Evolutionary conservation across 2,329 filamentous ascomycete species (phyloP).

Genomic region (Alternaria sp.): DNA sequence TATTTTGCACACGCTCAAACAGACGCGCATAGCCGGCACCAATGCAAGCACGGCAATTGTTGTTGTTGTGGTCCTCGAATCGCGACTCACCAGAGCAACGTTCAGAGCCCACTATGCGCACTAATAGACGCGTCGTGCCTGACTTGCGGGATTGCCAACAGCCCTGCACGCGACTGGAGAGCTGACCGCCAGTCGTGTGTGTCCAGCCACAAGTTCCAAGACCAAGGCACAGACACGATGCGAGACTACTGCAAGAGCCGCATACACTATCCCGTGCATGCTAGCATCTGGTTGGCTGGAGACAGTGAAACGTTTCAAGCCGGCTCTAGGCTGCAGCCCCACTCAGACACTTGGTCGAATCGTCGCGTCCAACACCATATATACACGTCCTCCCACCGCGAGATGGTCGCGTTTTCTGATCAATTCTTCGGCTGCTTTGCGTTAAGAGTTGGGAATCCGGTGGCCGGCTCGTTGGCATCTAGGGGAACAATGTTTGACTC

Average conservation of each 20-base stretch:
- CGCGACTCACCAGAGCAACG: conserved; percentile 35
- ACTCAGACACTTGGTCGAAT: conserved; percentile 41
- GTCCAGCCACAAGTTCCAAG: conserved; percentile 39
- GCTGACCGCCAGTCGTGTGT: conserved; percentile 38
- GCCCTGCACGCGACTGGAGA: conserved; percentile 25
- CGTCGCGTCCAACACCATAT: conserved; percentile 51
- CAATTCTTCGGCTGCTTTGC: conserved; percentile 44
- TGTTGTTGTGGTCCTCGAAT: conserved; percentile 42
- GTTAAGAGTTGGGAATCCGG: conserved; percentile 29
- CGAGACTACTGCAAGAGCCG: conserved; percentile 42
- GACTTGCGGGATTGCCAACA: conserved; percentile 17
- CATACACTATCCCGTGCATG: conserved; percentile 25
- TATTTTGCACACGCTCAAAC: conserved; percentile 23
- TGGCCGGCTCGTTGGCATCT: conserved; percentile 23
- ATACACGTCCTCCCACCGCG: conserved; percentile 50
- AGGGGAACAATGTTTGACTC: conserved; percentile 48
- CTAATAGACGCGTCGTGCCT: conserved; percentile 20
- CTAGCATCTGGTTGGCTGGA: conserved; percentile 32
- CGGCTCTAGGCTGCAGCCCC: conserved; percentile 36
- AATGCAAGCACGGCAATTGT: conserved; percentile 29
- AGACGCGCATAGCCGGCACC: conserved; percentile 29
- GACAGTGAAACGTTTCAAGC: conserved; percentile 45
- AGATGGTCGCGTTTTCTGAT: conserved; percentile 52
- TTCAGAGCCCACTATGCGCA: not conserved
- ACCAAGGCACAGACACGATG: conserved; percentile 24